Percentiles rank a stretch among this genome's conserved stretches.
phyloP scores from a whole-genome alignment of 805 yeast genomes.

The Lachancea nothofagi region DNA sequence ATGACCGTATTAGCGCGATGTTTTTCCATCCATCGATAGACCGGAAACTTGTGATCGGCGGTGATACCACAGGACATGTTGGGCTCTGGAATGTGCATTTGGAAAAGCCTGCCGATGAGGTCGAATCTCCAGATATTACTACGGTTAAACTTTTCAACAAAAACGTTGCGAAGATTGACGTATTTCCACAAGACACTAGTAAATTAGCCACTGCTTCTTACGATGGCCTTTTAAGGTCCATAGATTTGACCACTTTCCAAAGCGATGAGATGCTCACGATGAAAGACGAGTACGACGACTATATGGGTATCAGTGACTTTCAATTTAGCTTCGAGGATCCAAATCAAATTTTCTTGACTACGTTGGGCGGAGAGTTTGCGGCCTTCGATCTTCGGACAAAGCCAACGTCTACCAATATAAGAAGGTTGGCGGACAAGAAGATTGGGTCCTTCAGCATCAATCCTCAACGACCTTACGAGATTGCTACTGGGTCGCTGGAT shows the following conservation, averaged over 20 bases:
- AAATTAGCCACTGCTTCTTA: slow-evolving; percentile 69
- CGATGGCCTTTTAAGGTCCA: slow-evolving; percentile 76
- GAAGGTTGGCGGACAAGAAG: slow-evolving; percentile 77
- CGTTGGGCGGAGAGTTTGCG: slow-evolving; percentile 75
- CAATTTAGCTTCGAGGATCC: slow-evolving; percentile 45
- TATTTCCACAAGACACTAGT: slow-evolving; percentile 44
- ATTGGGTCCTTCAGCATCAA: slow-evolving; percentile 85
- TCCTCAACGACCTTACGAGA: slow-evolving; percentile 57
- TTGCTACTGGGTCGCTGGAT: slow-evolving; percentile 87
- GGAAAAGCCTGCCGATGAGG: slow-evolving; percentile 34
- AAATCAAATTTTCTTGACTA: slow-evolving; percentile 63
- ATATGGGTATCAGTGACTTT: slow-evolving; percentile 71
- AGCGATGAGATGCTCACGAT: slow-evolving; percentile 58
- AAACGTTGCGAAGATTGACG: slow-evolving; percentile 58
- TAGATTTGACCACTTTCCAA: slow-evolving; percentile 58
- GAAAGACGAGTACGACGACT: slow-evolving; percentile 47
- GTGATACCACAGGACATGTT: slow-evolving; percentile 81
- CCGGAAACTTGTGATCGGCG: slow-evolving; percentile 67
- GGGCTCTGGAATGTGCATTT: slow-evolving; percentile 78
- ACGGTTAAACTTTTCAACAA: slow-evolving; percentile 72
- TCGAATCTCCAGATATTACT: slow-evolving; percentile 47
- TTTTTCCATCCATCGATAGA: slow-evolving; percentile 68
- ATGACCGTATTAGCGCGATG: slow-evolving; percentile 66
- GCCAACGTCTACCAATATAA: slow-evolving; percentile 32
- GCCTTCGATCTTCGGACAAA: slow-evolving; percentile 62